Evolutionary conservation across 129 eudicot genomes (phyloP).

Genomic region (Daucus carota): DH1_v3.0 NC_030382.2:33224501-33225000

Average conservation of each 20-base stretch:
- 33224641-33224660: neutral
- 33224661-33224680: neutral
- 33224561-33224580: constrained; percentile 7
- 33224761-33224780: neutral
- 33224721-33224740: neutral
- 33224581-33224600: neutral
- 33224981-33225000: neutral
- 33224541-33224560: constrained; percentile 2
- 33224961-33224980: neutral
- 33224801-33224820: constrained; percentile 50
- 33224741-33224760: neutral
- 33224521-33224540: neutral
- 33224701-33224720: neutral
- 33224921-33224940: constrained; percentile 19
- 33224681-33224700: neutral
- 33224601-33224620: neutral
- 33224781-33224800: neutral
- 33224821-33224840: constrained; percentile 53
- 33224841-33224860: constrained; percentile 45
- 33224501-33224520: constrained; percentile 6
- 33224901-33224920: constrained; percentile 37
- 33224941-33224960: constrained; percentile 31
- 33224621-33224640: constrained; percentile 3
- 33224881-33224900: constrained; percentile 45
- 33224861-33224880: constrained; percentile 57